Evolutionary conservation across 2,329 filamentous ascomycete genomes (phyloP).

Genomic region (Fusarium duplospermum): DNA sequence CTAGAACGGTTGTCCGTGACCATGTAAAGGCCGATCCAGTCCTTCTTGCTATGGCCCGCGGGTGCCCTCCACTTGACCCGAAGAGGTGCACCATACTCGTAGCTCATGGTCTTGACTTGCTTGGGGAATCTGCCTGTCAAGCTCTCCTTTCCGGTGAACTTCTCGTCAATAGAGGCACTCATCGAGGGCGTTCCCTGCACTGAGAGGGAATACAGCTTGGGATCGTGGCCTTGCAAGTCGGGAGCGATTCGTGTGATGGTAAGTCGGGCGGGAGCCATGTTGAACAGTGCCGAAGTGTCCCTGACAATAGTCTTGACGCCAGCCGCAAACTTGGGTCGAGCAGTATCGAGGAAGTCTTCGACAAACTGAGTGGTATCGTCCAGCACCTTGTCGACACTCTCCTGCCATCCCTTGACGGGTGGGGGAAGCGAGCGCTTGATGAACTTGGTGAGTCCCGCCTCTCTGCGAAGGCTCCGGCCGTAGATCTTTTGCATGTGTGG

Average conservation of each 20-base stretch:
- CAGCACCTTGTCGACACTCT: slow-evolving; percentile 87
- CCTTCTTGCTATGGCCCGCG: slow-evolving; percentile 85
- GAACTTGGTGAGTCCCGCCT: slow-evolving; percentile 92
- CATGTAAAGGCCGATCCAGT: slow-evolving; percentile 97
- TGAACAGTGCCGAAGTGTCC: slow-evolving; percentile 89
- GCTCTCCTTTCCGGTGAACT: slow-evolving; percentile 79
- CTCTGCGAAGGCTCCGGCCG: slow-evolving; percentile 81
- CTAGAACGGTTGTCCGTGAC: slow-evolving; percentile 92
- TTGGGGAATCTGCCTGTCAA: slow-evolving; percentile 75
- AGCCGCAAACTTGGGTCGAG: slow-evolving; percentile 85
- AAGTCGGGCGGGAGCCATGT: slow-evolving; percentile 86
- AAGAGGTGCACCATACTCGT: slow-evolving; percentile 92
- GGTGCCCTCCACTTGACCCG: slow-evolving; percentile 92
- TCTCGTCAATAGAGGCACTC: slow-evolving; percentile 63
- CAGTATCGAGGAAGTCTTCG: slow-evolving; percentile 88
- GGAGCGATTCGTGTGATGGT: slow-evolving; percentile 83
- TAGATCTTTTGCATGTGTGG: slow-evolving; percentile 99
- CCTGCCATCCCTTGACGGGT: slow-evolving; percentile 84
- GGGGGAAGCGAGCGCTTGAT: slow-evolving; percentile 87
- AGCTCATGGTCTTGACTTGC: slow-evolving; percentile 78
- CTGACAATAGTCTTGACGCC: slow-evolving; percentile 89
- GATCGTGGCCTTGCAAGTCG: slow-evolving; percentile 82
- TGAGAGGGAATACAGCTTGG: slow-evolving; percentile 81
- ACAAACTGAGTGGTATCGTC: slow-evolving; percentile 89
- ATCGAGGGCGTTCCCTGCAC: slow-evolving; percentile 74